These are phyloP conservation scores for Aspergillus brasiliensis DNA, from an alignment of 2,329 filamentous ascomycete genomes.

Conservation along the genomic window DNA sequence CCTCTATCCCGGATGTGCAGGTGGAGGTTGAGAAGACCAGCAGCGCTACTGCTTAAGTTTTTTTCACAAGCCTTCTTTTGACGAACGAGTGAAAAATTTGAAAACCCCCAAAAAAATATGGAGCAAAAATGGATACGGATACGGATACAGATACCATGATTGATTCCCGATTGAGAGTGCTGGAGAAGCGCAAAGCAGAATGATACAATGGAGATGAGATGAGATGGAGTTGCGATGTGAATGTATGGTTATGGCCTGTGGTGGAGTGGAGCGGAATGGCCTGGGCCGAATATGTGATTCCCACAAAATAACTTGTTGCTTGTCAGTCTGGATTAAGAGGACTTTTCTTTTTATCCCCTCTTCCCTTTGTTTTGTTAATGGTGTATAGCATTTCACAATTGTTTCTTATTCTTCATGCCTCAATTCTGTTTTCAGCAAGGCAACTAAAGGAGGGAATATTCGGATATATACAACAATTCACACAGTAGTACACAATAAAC, in stretches of 20 bases:
- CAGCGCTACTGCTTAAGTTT: slow-evolving; percentile 25
- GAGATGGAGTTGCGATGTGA: not conserved
- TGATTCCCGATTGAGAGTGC: not conserved
- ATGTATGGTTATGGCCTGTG: not conserved
- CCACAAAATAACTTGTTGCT: not conserved
- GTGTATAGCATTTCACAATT: slow-evolving; percentile 2
- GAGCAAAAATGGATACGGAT: not conserved
- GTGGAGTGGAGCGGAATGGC: not conserved
- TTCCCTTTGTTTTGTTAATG: not conserved
- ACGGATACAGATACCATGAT: slow-evolving; percentile 2
- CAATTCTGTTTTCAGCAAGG: not conserved
- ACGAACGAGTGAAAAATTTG: slow-evolving; percentile 12
- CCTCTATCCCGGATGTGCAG: slow-evolving; percentile 63
- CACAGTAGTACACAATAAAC: no score
- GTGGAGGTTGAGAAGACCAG: slow-evolving; percentile 47
- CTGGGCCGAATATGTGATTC: not conserved
- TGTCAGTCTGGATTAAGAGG: not conserved
- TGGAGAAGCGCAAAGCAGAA: not conserved
- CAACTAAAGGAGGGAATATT: not conserved
- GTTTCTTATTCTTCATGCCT: not conserved
- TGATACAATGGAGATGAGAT: not conserved
- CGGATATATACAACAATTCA: not conserved
- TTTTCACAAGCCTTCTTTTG: slow-evolving; percentile 17
- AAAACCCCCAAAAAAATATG: slow-evolving; percentile 12
- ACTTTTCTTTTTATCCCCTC: not conserved